Base-by-base conservation (phyloP, 352 stramenopile genomes). In the Globisporangium irregulare region DNA sequence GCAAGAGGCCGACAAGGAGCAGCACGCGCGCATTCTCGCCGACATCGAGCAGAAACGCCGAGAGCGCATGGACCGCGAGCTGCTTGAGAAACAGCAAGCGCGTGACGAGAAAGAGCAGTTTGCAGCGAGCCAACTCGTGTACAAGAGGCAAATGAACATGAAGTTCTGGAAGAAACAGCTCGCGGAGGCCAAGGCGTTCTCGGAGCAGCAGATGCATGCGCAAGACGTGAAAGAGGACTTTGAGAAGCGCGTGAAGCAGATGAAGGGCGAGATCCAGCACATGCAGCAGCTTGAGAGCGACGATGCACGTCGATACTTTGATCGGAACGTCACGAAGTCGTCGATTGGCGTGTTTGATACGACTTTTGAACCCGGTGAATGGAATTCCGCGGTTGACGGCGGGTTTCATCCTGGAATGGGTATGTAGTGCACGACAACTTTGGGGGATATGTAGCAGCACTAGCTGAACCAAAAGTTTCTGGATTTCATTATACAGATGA, bases 161-260 rank as follows among this genome's bases (percentile, higher is more conserved):
- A 79, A 75, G 20, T 93, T 90, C 59, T 94, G 86, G 86, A 69
- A 87, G 62, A 89, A 89, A 62, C 82, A 94, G 22, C 74, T 88
- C 9, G 71, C 72, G 0, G 69, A 87, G 15, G 80, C 76, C 0
- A 76, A 82, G 12, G 65, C 79, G 22, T 89, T 81, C 32, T 80
- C 80, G 0, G 72, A 79, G 20, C 63, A 85, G 36, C 82, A 90
- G 27, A 77, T 66, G n/a, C 68, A 74, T 1, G 72, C 74, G 0
- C 62, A 69, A 7, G 51, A 79, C 7, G 34, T 34, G 1, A 60
- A 78, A 9, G 60, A 71, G 15, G 62, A 70, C 18, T 80, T 84
- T 62, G 59, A 74, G 0, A 56, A 62, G 1, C 65, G 76, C 32
- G 72, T 84, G 5, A 55, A 74, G 18, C 41, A 64, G 4, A 79